Evolutionary conservation across 164 flowering plant genomes (phyloP).

Genomic region (Malania oleifera): DNA sequence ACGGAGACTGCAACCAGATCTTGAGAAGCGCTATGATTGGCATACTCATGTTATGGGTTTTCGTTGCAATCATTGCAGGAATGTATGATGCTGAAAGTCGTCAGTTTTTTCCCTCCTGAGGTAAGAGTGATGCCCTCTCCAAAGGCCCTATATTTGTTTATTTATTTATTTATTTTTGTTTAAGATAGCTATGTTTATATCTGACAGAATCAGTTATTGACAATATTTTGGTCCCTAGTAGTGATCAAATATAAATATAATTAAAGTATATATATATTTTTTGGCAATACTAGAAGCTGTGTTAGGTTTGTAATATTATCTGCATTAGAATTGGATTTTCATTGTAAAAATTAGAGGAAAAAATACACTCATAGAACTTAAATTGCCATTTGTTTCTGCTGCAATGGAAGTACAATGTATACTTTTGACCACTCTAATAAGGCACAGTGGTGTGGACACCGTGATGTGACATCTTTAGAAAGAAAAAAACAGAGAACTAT

Average conservation of each 20-base stretch:
- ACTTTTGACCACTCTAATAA: too few relatives aligned
- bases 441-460: too few relatives aligned
- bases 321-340: too few relatives aligned
- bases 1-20: slow-evolving; percentile 33
- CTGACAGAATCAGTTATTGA: background rate
- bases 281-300: background rate
- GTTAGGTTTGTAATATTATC: too few relatives aligned
- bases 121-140: background rate
- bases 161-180: background rate
- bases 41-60: slow-evolving; percentile 57
- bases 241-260: background rate
- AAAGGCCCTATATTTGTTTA: slow-evolving; percentile 5
- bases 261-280: too few relatives aligned
- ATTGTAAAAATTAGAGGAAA: too few relatives aligned
- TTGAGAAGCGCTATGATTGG: slow-evolving; percentile 57
- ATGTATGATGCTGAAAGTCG: slow-evolving; percentile 38
- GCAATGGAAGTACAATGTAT: too few relatives aligned
- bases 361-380: too few relatives aligned
- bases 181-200: background rate
- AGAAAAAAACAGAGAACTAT: too few relatives aligned
- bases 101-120: slow-evolving; percentile 9
- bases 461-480: too few relatives aligned
- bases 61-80: slow-evolving; percentile 48
- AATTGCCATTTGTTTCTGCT: too few relatives aligned
- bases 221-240: background rate